A percentile compares a stretch with the other conserved stretches of the same genome.
phyloP scores from a whole-genome alignment of 2,329 filamentous ascomycete genomes.

The Endoconidiophora polonica region DNA sequence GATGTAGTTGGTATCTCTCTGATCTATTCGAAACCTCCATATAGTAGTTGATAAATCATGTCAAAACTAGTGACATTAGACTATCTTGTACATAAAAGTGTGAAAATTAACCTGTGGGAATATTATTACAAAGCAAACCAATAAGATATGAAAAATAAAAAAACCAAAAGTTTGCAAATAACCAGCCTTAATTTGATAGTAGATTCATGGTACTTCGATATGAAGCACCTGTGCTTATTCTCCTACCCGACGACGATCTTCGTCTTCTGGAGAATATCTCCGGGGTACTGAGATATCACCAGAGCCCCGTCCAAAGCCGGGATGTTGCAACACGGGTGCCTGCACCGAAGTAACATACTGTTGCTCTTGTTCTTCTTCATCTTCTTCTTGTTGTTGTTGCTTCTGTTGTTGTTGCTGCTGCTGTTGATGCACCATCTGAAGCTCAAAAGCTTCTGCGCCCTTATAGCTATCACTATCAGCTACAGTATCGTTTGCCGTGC shows the following conservation, averaged over 20 bases:
- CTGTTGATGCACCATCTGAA: conserved; percentile 28
- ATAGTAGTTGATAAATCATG: too few species aligned
- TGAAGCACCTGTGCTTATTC: not conserved
- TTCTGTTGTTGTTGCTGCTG: conserved; percentile 15
- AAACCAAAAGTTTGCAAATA: too few species aligned
- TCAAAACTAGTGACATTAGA: too few species aligned
- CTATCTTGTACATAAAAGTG: too few species aligned
- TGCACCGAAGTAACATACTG: conserved; percentile 11
- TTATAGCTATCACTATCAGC: not conserved
- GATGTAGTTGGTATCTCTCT: too few species aligned
- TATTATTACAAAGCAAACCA: too few species aligned
- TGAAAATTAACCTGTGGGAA: too few species aligned
- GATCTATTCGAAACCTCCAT: too few species aligned
- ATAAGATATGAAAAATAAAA: too few species aligned
- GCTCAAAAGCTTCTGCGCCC: conserved; percentile 29
- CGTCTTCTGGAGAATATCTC: conserved; percentile 12
- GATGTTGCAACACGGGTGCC: conserved; percentile 29
- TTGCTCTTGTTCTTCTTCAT: conserved; percentile 10
- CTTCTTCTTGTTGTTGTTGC: conserved; percentile 4
- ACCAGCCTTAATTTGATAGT: too few species aligned
- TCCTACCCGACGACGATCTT: conserved; percentile 1
- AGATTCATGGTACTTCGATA: too few species aligned
- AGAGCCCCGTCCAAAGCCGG: conserved; percentile 26
- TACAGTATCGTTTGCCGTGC: too few species aligned
- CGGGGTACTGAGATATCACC: conserved; percentile 15